These are phyloP conservation scores for Diaporthe sp. DNA, from an alignment of 2,329 filamentous ascomycete species.

Conservation along the genomic window DNA sequence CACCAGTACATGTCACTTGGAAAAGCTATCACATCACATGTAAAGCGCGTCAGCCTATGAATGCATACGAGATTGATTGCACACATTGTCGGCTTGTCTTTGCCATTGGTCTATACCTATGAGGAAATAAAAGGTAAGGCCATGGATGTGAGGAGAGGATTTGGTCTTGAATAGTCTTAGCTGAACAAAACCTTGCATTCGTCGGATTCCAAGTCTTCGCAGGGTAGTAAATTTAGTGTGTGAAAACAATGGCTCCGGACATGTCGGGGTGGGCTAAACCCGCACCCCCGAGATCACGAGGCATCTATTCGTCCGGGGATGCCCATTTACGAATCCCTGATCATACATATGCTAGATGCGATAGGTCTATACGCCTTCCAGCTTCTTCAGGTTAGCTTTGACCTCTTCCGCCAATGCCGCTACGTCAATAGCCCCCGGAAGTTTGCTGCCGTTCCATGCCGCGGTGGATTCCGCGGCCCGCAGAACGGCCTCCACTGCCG, in stretches of 20 bases:
- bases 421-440: conserved; percentile 12
- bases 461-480: conserved; percentile 12
- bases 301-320: neutral
- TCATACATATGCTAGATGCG: neutral
- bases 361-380: neutral
- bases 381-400: neutral
- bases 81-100: neutral
- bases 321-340: neutral
- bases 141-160: neutral
- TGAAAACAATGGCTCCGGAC: neutral
- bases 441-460: conserved; percentile 8
- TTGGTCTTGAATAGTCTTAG: neutral
- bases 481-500: neutral
- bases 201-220: neutral
- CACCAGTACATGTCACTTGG: neutral
- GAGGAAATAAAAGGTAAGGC: neutral
- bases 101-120: neutral
- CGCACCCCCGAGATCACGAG: neutral
- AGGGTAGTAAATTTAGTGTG: neutral
- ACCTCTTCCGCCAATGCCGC: conserved; percentile 5
- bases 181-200: neutral
- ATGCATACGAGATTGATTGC: neutral
- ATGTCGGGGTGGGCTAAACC: neutral
- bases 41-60: neutral
- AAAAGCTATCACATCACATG: neutral